phyloP scores from a whole-genome alignment of 192 early-diverging fungal genomes.

The Gamsiella multidivaricata region DNA sequence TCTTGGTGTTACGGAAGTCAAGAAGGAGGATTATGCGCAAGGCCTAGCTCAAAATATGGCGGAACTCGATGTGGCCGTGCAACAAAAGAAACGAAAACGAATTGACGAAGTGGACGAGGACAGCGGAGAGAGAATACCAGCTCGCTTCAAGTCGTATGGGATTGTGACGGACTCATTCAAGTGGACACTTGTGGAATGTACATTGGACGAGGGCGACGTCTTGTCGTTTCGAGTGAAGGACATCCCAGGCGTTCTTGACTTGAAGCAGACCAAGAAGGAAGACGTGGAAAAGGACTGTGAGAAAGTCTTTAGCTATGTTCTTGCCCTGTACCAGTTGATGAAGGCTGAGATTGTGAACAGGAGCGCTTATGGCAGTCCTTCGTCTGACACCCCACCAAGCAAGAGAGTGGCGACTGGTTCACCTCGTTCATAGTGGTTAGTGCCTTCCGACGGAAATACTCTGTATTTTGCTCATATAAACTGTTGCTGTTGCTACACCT shows the following conservation, averaged over 20 bases:
- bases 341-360: conserved; percentile 7
- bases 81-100: conserved; percentile 26
- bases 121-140: conserved; percentile 7
- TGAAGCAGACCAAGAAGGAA: neutral
- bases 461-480: neutral
- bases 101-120: conserved; percentile 2
- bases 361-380: neutral
- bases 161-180: conserved; percentile 25
- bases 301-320: conserved; percentile 13
- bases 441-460: conserved; percentile 4
- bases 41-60: conserved; percentile 23
- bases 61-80: conserved; percentile 25
- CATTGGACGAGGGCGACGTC: conserved; percentile 8
- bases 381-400: neutral
- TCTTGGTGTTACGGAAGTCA: conserved; percentile 3
- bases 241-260: neutral
- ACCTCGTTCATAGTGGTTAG: neutral
- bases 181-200: conserved; percentile 24
- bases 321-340: conserved; percentile 1
- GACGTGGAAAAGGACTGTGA: neutral
- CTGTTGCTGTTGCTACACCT: neutral
- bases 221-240: conserved; percentile 13
- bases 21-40: neutral
- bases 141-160: conserved; percentile 22
- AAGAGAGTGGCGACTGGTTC: neutral